Base-by-base conservation (phyloP, 352 stramenopile species). In the Phytophthora rubi region DNA sequence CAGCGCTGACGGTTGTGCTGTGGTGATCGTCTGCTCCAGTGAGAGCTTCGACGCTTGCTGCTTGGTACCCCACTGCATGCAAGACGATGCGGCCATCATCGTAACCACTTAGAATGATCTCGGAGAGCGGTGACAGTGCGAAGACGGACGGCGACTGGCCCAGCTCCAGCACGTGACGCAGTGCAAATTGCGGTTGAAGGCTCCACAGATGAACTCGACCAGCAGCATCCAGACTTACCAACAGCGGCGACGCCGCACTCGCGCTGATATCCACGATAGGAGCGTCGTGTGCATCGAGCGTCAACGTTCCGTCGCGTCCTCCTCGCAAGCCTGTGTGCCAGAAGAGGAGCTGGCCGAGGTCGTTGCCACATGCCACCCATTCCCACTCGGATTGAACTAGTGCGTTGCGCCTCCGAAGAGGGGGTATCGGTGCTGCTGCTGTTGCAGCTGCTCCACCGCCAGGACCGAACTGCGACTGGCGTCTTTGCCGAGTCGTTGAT, bases 261-360 rank as follows among this genome's bases (percentile, higher is more conserved):
- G 80, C 71, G 1, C 58, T 58, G 16, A 90, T 65, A 32, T 79
- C 62, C 2, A 83, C 66, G 21, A 92, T 76, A 7, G 66, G 65
- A 18, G 75, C 75, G 54, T 91, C 80, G 39, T 93, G 86, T 5
- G 77, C 83, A 10, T 90, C 79, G 28, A 91, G 62, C 28, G 68
- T 81, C 45, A 90, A 30, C 10, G 70, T 51, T 35, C 42, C 42
- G 1, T 83, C 28, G 60, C 79, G 58, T 79, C 82, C 44, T 71
- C 61, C 77, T 3, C 69, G 71, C 18, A 89, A 63, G 3, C 81
- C 80, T 12, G 86, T 87, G 69, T 90, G 82, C 83, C 83, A 91
- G 59, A 91, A 93, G 28, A 93, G 53, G 49, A 93, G 57, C 37
- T 93, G 79, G 6, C 86, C 86, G 16, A 76, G 79, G 58, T 91